Conservation (phyloP, 225 moss, liverwort and hornwort genomes). For the Physcomitrellopsis africana region DNA sequence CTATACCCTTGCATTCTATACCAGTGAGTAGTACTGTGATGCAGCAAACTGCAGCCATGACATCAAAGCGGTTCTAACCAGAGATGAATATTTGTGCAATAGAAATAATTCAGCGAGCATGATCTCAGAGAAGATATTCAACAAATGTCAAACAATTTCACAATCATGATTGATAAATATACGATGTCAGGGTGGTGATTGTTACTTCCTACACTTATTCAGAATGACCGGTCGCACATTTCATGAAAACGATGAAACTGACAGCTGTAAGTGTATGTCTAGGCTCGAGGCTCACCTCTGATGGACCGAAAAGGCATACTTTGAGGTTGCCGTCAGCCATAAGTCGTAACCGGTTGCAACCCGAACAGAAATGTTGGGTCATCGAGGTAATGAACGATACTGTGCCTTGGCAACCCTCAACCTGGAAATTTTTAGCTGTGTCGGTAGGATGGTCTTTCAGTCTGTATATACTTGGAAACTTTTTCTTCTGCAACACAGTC, state of each 20-base stretch:
- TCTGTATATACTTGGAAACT: slow-evolving; percentile 69
- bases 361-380: slow-evolving; percentile 95
- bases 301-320: slow-evolving; percentile 97
- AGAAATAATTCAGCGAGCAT: background rate
- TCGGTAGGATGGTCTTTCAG: slow-evolving; percentile 83
- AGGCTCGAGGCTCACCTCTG: slow-evolving; percentile 61
- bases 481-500: slow-evolving; percentile 61
- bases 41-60: background rate
- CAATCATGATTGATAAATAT: background rate
- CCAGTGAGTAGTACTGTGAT: background rate
- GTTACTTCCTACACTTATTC: background rate
- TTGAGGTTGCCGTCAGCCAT: slow-evolving; percentile 99
- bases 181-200: slow-evolving; percentile 4
- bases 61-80: background rate
- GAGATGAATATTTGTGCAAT: background rate
- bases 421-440: slow-evolving; percentile 93
- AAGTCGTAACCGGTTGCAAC: slow-evolving; percentile 94
- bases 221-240: slow-evolving; percentile 1
- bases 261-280: background rate
- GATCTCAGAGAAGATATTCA: background rate
- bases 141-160: background rate
- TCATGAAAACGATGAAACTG: slow-evolving; percentile 2
- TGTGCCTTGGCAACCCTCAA: slow-evolving; percentile 77
- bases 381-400: slow-evolving; percentile 99
- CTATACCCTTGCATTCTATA: background rate